Evolutionary conservation across 192 early-diverging fungal species (phyloP), one percentile per base, ranked within the genome.

Genomic region (Oehlia diaphana): DNA sequence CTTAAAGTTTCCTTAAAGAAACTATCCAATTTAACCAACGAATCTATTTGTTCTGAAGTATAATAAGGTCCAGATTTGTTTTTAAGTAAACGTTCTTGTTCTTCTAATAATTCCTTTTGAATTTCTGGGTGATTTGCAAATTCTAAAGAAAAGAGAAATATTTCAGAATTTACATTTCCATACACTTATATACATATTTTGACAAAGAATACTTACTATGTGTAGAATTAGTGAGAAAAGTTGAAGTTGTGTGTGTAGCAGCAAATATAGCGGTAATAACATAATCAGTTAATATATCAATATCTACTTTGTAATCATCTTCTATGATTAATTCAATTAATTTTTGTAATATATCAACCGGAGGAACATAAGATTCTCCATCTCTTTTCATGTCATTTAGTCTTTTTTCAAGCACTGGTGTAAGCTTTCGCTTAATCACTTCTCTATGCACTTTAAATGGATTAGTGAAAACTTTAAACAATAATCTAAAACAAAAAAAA

Each of bases 51-150:
- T 35, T 67, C 5, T 35, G 5, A 2, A 14, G 31, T 67, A 28
- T 33, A 67, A 33, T 31, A 67, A 7, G 14, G 6, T 28, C 65
- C 65, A 66, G 9, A 8, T 67, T 67, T 67, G 6, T 2, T 35
- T 72, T 72, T 0, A 21, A n/a, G 5, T 49, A 23, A 49, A 31
- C 5, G 12, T 72, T 49, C 39, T 72, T 72, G 37, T 72, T 72
- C 71, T 72, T 72, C 71, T 9, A 42, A 12, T 72, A 72, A 28
- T 49, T 72, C 71, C 9, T 72, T 72, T 37, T 21, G 37, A 28
- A 37, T 49, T 50, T 72, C 37, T n/a, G 71, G 71, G 12, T 37
- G 21, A 26, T 19, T 37, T 5, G 16, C 71, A 49, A 14, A 72
- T 23, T 72, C 71, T 72, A 21, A 26, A 13, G 8, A 21, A 49